Evolutionary conservation across 306 rosid genomes (phyloP), one percentile per base, ranked within the genome.

Genomic region (Dryas alaskensis): DNA sequence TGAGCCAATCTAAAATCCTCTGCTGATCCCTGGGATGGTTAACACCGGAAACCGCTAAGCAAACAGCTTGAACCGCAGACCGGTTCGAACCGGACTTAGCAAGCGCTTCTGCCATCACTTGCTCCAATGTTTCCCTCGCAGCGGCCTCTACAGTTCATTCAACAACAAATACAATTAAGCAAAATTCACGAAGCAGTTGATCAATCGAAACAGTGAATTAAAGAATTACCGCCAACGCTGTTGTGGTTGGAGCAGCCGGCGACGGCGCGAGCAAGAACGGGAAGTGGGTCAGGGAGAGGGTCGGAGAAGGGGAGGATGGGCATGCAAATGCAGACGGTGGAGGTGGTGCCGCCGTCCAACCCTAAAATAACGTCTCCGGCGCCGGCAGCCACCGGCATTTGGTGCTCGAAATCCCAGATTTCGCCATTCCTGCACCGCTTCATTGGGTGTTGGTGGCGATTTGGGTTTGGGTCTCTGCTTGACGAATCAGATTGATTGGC

Each of bases 201-300:
- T 12, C 10, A 40, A 63, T 3, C 1, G 44, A 7, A 19, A 27
- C 44, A 48, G 27, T n/a, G 44, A 7, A 57, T 7, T 14, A 14
- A 73, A 11, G 27, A 37, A 59, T 65, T 78, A 92, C 98, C 98
- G 73, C 98, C 98, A 71, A 89, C 90, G 67, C 98, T 91, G 75
- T 93, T 93, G 80, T 90, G 98, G 76, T 93, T 93, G 75, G 98
- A 89, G 85, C 93, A 93, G 60, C 98, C 98, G 58, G 96, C 90
- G 67, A 89, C 91, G 71, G 96, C 89, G 13, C 93, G 92, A 1
- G 92, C 89, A 57, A 93, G 92, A 0, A 89, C 63, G 5, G 96
- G 97, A 46, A 83, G 90, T 46, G 90, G 83, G 25, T 87, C 80
- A 6, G 89, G 85, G 10, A 79, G 84, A 43, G 89, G 80, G 39